Evolutionary conservation across 306 rosid species (phyloP), one percentile per base, ranked within the genome.

Genomic region (Cicer arietinum): DNA sequence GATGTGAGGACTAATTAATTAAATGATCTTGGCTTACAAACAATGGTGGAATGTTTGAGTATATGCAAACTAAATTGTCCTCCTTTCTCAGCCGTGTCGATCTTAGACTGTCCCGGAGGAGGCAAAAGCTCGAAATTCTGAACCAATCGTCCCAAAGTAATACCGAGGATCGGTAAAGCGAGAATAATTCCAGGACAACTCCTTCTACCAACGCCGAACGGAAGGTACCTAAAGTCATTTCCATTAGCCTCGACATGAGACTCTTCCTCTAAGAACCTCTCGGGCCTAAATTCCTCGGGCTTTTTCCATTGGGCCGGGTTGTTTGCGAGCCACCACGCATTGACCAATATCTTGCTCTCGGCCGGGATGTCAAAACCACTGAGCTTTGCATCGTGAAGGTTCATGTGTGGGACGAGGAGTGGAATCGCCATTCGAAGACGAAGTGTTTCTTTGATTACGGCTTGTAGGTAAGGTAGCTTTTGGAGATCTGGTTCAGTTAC

Each of bases 61-160:
- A 93, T 93, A 69, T 93, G 98, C 84, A 93, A 64, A 77, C 98
- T 93, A 65, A 93, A 93, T 7, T 93, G 98, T 1, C 98, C 97
- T 47, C 96, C 97, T 73, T 93, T 93, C 86, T 91, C 97, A 0
- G 93, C 10, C 1, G 92, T 89, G 25, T 91, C 98, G 13, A 93
- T 35, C 86, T 91, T 80, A 7, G 81, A 56, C 62, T 89, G 89
- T 10, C 97, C 98, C 0, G 97, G 92, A 47, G 98, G 96, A 37
- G 97, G 97, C 77, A 73, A 77, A 10, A 93, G 92, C 84, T 93
- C 96, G 12, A 91, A 93, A 71, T 91, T 93, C 39, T 93, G 97
- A 3, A 91, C 90, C 83, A 93, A 65, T 53, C 95, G 98, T 6
- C 96, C 98, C 56, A 90, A 57, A 18, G 95, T 90, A 2, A 93